These are phyloP conservation scores for Aspergillus awamori DNA, from an alignment of 2,329 filamentous ascomycete genomes.

Conservation along the genomic window DNA sequence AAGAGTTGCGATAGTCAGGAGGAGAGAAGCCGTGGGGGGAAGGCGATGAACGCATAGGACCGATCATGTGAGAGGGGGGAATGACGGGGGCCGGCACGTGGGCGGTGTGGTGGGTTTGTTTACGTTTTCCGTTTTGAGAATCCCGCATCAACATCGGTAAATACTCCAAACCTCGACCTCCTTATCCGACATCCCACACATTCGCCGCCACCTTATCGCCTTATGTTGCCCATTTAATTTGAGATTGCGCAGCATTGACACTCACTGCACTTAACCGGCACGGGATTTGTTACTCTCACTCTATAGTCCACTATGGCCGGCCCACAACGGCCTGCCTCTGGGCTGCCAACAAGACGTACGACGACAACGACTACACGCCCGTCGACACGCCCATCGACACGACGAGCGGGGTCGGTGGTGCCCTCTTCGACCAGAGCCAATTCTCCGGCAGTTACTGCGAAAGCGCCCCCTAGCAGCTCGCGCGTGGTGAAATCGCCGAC, in stretches of 20 bases:
- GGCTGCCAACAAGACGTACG: conserved; percentile 53
- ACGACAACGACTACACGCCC: conserved; percentile 47
- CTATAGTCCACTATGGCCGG: conserved; percentile 54
- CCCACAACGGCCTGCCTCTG: conserved; percentile 53
- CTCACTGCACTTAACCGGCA: neutral
- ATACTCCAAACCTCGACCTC: neutral
- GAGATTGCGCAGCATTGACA: neutral
- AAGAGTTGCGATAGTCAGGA: conserved; percentile 1
- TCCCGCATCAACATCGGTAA: conserved; percentile 19
- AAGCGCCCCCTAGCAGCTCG: conserved; percentile 53
- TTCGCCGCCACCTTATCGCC: conserved; percentile 5
- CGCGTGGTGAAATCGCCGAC: conserved; percentile 47
- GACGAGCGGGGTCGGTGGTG: conserved; percentile 53
- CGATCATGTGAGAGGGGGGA: conserved; percentile 32
- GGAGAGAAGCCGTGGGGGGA: conserved; percentile 1
- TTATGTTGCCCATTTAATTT: neutral
- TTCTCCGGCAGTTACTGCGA: conserved; percentile 72
- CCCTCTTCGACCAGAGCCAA: conserved; percentile 55
- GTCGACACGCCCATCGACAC: conserved; percentile 51
- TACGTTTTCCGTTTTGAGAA: conserved; percentile 34
- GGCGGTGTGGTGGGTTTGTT: conserved; percentile 29
- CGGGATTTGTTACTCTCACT: neutral
- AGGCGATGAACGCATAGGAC: conserved; percentile 20
- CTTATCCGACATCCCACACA: conserved; percentile 3
- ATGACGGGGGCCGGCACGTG: conserved; percentile 27